These are phyloP conservation scores for Paecilomyces sp. DNA, from an alignment of 2,329 filamentous ascomycete species.

Conservation along the genomic window DNA sequence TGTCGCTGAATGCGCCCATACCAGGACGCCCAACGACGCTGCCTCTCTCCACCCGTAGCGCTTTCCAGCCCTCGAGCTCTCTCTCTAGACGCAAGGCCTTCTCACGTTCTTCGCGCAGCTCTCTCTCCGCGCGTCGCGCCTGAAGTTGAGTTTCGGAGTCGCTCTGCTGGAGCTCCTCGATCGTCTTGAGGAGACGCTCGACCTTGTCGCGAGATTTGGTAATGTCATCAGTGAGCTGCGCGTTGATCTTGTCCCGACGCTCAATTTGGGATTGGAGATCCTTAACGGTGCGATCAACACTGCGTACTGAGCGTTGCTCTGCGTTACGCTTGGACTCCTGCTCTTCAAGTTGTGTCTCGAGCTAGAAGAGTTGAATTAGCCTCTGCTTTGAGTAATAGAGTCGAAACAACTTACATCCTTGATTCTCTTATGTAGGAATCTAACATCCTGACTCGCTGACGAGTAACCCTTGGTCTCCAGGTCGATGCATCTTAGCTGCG, in stretches of 20 bases:
- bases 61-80: conserved; percentile 77
- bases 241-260: conserved; percentile 81
- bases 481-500: conserved; percentile 83
- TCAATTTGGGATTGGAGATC: conserved; percentile 90
- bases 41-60: conserved; percentile 57
- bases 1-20: conserved; percentile 30
- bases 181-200: conserved; percentile 79
- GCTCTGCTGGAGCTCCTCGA: conserved; percentile 86
- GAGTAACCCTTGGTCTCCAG: conserved; percentile 96
- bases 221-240: conserved; percentile 75
- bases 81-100: conserved; percentile 74
- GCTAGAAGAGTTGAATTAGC: conserved; percentile 44
- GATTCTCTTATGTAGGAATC: conserved; percentile 88
- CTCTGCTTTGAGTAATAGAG: neutral
- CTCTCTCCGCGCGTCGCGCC: conserved; percentile 78
- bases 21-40: conserved; percentile 22
- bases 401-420: conserved; percentile 66
- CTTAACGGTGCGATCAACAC: conserved; percentile 88
- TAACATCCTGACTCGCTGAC: conserved; percentile 86
- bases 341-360: conserved; percentile 78
- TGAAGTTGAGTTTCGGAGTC: conserved; percentile 76
- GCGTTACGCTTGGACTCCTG: conserved; percentile 73
- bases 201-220: conserved; percentile 81
- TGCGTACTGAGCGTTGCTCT: conserved; percentile 80
- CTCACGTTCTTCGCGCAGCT: conserved; percentile 82